These are phyloP conservation scores for Penicillium hordei DNA, from an alignment of 2,329 filamentous ascomycete species.

Conservation along the genomic window DNA sequence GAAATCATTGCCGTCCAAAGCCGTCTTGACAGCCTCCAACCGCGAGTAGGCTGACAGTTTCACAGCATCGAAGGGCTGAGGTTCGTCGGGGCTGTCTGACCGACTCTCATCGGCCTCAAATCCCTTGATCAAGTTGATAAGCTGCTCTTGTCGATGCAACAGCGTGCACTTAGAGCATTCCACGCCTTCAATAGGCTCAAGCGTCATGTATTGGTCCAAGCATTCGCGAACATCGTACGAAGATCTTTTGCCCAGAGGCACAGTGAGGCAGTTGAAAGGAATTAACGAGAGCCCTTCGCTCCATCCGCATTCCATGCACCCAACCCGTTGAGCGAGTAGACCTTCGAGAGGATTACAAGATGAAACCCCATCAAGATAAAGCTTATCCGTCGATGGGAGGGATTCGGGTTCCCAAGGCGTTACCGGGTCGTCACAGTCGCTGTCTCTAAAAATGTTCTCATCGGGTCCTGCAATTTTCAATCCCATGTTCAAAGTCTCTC, in stretches of 20 bases:
- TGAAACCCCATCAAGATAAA: constrained; percentile 19
- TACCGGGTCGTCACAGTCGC: constrained; percentile 9
- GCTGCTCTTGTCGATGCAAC: constrained; percentile 56
- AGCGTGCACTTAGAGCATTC: constrained; percentile 91
- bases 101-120: constrained; percentile 41
- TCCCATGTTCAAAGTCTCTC: constrained; percentile 46
- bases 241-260: constrained; percentile 69
- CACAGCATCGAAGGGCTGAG: constrained; percentile 38
- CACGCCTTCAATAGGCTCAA: constrained; percentile 85
- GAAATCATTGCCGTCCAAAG: constrained; percentile 77
- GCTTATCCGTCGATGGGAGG: constrained; percentile 6
- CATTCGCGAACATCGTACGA: constrained; percentile 74
- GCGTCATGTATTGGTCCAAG: constrained; percentile 77
- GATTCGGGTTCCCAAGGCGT: constrained; percentile 15
- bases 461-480: constrained; percentile 40
- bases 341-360: constrained; percentile 81
- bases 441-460: constrained; percentile 34
- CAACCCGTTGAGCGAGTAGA: constrained; percentile 80
- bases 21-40: constrained; percentile 65
- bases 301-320: constrained; percentile 80
- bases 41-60: constrained; percentile 50
- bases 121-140: constrained; percentile 47
- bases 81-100: constrained; percentile 21
- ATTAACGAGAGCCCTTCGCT: constrained; percentile 87
- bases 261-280: constrained; percentile 89